Base-by-base conservation (phyloP, 2,329 filamentous ascomycete genomes). In the Trichoderma sp. region DNA sequence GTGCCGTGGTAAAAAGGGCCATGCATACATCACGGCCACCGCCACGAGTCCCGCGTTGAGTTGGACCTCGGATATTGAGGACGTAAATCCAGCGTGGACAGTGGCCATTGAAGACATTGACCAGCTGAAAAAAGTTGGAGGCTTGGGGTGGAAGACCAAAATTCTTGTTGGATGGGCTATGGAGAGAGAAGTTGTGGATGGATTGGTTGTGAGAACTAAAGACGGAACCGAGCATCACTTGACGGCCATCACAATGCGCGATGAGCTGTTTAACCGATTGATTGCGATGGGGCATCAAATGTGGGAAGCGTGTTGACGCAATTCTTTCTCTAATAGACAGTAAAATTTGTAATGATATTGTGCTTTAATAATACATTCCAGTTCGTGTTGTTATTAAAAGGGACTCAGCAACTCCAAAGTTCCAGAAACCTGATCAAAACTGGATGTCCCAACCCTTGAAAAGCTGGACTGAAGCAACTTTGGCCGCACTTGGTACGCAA, bases 111-210 rank as follows among this genome's bases (percentile, higher is more conserved):
- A 86, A 0, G 91, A 95, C 18, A 91, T 97, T 60, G 83, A 73
- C 1, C 92, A 95, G 79, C 78, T 97, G 68, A 92, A 90, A 79
- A 97, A 97, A 82, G 84, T 95, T 2, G 93, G 93, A 5, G 93
- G 93, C 0, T 84, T 95, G 43, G 93, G 93, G 0, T 97, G 93
- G 93, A 97, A 96, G 82, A 90, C 90, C 1, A 95, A 94, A 83
- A 82, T 96, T 64, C 86, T 96, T 2, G 92, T 96, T 1, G 93
- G 93, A 0, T 94, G 93, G 92, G 90, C 92, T 1, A 86, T 93
- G 76, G 88, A 89, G 0, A 86, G 90, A 62, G 90, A 95, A 79
- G 89, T 96, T 34, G 89, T 91, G 0, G 93, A 96, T 82, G 93
- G 92, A 0, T 76, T 97, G 74, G 85, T 93, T 74, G 88, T 95